Percentiles rank a stretch among this genome's conserved stretches.
These are phyloP conservation scores for Saccharomyces hybrid DNA, from an alignment of 1,139 yeast species.

Conservation along the genomic window DNA sequence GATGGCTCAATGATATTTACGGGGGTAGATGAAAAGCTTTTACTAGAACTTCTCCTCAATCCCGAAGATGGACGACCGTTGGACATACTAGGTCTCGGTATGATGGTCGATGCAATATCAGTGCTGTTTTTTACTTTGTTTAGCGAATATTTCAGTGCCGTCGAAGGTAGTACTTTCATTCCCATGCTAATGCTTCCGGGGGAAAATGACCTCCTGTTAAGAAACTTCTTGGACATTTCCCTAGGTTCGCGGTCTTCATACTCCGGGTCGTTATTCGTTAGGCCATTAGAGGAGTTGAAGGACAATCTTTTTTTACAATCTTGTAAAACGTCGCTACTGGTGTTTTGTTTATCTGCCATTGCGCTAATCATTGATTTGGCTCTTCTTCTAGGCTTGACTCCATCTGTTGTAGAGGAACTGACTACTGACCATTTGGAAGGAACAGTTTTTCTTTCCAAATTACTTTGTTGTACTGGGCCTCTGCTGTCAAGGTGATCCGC, in stretches of 20 bases:
- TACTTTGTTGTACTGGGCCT: neutral
- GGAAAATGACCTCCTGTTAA: conserved; percentile 26
- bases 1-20: conserved; percentile 13
- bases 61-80: neutral
- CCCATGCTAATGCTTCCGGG: conserved; percentile 18
- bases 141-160: conserved; percentile 18
- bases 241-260: conserved; percentile 20
- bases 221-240: conserved; percentile 20
- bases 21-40: conserved; percentile 7
- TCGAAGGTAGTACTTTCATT: conserved; percentile 20
- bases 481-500: neutral
- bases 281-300: neutral
- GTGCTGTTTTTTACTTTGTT: conserved; percentile 15
- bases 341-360: neutral
- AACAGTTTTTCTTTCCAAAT: neutral
- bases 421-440: neutral
- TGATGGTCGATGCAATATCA: conserved; percentile 4
- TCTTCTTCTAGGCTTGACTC: neutral
- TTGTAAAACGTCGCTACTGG: conserved; percentile 9
- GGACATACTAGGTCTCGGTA: conserved; percentile 12
- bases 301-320: conserved; percentile 11
- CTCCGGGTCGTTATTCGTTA: neutral
- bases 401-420: neutral
- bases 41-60: conserved; percentile 1
- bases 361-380: neutral